Conservation (phyloP, 257 asterid species). For the Solanum ahanhuiri region DNA sequence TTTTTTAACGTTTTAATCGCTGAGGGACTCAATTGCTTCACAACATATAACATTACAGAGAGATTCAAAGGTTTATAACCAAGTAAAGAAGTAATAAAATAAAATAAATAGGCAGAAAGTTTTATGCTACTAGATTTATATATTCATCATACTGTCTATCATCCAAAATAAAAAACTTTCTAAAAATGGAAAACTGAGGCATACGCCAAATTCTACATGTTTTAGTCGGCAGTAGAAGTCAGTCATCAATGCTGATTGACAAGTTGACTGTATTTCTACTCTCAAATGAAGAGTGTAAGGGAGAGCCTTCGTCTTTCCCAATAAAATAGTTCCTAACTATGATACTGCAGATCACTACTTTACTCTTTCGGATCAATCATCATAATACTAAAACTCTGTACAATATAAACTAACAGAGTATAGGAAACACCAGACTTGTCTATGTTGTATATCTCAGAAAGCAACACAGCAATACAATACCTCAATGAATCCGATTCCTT, state of each 20-base stretch:
- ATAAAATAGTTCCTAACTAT: not conserved
- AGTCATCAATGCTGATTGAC: not conserved
- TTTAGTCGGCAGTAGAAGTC: not conserved
- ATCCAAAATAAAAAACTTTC: not conserved
- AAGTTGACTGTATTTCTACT: not conserved
- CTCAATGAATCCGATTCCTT: conserved; percentile 76
- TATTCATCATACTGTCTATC: not conserved
- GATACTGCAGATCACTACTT: not conserved
- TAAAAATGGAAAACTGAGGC: not conserved
- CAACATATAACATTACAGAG: not conserved
- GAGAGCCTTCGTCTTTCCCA: not conserved
- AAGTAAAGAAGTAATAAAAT: not conserved
- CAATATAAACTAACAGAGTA: not conserved
- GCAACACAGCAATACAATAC: conserved; percentile 14
- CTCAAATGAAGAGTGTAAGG: not conserved
- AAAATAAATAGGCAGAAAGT: not conserved
- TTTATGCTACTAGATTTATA: not conserved
- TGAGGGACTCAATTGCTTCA: not conserved
- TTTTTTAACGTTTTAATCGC: not conserved
- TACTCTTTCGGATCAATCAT: not conserved
- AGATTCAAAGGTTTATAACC: not conserved
- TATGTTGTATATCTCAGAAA: not conserved
- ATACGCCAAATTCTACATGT: not conserved
- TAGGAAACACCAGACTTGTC: not conserved
- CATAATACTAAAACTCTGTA: not conserved